These are phyloP conservation scores for Lipomyces yarrowii DNA, from an alignment of 1,139 yeast genomes.

Conservation along the genomic window DNA sequence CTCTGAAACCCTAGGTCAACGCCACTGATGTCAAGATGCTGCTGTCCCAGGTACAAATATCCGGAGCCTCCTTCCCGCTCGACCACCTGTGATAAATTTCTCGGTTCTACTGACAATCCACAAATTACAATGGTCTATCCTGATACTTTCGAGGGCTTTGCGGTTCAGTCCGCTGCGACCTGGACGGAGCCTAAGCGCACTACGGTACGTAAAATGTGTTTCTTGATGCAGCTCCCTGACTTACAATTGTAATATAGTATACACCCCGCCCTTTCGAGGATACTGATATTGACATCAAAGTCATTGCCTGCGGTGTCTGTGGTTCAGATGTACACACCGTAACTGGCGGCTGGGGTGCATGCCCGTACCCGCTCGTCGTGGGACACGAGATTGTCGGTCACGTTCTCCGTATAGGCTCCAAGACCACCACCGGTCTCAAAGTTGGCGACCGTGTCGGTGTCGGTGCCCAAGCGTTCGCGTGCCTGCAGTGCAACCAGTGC, in stretches of 20 bases:
- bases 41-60: not conserved
- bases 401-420: constrained; percentile 55
- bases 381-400: constrained; percentile 62
- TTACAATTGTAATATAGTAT: constrained; percentile 8
- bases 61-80: too few relatives aligned
- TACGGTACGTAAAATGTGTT: constrained; percentile 9
- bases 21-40: not conserved
- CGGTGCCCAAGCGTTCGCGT: constrained; percentile 58
- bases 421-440: constrained; percentile 43
- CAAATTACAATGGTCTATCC: constrained; percentile 30
- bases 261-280: constrained; percentile 33
- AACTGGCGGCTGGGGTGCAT: constrained; percentile 48
- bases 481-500: constrained; percentile 55
- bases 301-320: constrained; percentile 57
- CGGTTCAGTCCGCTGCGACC: constrained; percentile 26
- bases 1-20: not conserved
- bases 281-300: constrained; percentile 49
- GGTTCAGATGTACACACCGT: constrained; percentile 60
- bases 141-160: constrained; percentile 31
- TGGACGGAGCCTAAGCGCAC: constrained; percentile 24
- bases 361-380: constrained; percentile 44
- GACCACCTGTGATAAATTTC: too few relatives aligned
- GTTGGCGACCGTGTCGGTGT: constrained; percentile 66
- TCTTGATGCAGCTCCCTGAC: not conserved
- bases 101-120: not conserved